Evolutionary conservation across 768 basidiomycete genomes (phyloP).

Genomic region (Nidularia sp.): DNA sequence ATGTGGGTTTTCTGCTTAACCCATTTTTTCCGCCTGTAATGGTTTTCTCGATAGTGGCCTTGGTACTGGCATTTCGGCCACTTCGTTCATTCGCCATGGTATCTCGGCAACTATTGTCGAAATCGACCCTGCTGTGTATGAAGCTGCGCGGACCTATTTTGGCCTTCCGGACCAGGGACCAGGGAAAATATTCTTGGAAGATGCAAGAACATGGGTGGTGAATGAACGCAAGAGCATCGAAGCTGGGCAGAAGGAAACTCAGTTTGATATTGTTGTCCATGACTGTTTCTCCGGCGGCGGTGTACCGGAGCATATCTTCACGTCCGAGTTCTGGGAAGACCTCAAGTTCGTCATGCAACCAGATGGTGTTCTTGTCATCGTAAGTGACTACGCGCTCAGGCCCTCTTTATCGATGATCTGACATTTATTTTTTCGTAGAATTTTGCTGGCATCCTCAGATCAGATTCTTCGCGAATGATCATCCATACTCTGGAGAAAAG

Average conservation of each 20-base stretch:
- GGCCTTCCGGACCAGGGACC: constrained; percentile 64
- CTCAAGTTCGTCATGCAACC: constrained; percentile 58
- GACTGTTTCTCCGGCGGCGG: constrained; percentile 94
- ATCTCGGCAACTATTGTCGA: constrained; percentile 83
- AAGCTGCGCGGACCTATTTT: constrained; percentile 76
- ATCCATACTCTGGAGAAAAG: constrained; percentile 62
- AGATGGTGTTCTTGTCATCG: constrained; percentile 79
- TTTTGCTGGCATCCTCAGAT: constrained; percentile 70
- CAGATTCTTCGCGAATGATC: constrained; percentile 61
- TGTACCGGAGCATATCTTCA: constrained; percentile 85
- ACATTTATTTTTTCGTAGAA: constrained; percentile 47
- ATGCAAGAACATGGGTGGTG: constrained; percentile 72
- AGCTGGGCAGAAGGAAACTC: constrained; percentile 20
- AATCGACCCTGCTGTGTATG: constrained; percentile 88
- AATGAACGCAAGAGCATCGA: constrained; percentile 25
- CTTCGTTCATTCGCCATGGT: constrained; percentile 65
- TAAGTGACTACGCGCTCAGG: constrained; percentile 17
- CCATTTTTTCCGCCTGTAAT: constrained; percentile 6
- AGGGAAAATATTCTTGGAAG: constrained; percentile 64
- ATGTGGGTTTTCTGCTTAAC: constrained; percentile 46
- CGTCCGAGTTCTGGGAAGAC: constrained; percentile 77
- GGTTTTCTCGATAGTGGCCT: constrained; percentile 59
- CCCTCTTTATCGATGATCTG: background rate
- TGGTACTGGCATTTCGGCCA: constrained; percentile 79
- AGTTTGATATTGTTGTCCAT: constrained; percentile 76